Percentiles rank a stretch among this genome's conserved stretches.
Conservation (phyloP, 257 asterid genomes). For the Hygrophila difformis region DNA sequence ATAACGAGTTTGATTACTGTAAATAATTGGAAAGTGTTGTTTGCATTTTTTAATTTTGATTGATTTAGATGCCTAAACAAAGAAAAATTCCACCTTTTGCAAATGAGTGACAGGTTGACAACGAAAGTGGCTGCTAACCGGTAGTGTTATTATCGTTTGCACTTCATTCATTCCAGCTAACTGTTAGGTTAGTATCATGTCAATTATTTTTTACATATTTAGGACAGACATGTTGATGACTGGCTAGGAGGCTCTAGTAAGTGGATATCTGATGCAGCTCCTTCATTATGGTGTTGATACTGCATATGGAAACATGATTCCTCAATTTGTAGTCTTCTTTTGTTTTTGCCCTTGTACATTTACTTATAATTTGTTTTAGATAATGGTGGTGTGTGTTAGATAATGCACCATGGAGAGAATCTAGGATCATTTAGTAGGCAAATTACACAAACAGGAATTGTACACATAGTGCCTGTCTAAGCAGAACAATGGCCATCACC, state of each 20-base stretch:
- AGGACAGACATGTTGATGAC: not conserved
- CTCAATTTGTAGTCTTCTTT: not conserved
- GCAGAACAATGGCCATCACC: constrained; percentile 21
- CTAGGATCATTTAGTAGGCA: not conserved
- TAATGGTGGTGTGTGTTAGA: too few species aligned
- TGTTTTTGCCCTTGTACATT: not conserved
- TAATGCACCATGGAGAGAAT: too few species aligned
- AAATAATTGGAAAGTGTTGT: not conserved
- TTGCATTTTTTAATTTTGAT: not conserved
- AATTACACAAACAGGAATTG: not conserved
- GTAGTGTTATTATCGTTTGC: constrained; percentile 1
- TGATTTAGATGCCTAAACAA: not conserved
- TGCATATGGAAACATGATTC: not conserved
- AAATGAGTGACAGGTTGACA: constrained; percentile 4
- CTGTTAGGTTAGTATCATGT: constrained; percentile 9
- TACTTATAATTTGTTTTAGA: too few species aligned
- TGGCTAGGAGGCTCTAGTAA: not conserved
- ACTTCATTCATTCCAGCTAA: not conserved
- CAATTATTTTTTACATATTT: not conserved
- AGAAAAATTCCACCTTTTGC: constrained; percentile 2
- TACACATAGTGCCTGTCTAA: constrained; percentile 6
- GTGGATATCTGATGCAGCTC: constrained; percentile 8
- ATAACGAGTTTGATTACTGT: not conserved
- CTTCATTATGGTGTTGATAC: not conserved
- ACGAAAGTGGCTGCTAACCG: constrained; percentile 2